Evolutionary conservation across 306 rosid species (phyloP), one percentile per base, ranked within the genome.

Genomic region (Cucumis hystrix): DNA sequence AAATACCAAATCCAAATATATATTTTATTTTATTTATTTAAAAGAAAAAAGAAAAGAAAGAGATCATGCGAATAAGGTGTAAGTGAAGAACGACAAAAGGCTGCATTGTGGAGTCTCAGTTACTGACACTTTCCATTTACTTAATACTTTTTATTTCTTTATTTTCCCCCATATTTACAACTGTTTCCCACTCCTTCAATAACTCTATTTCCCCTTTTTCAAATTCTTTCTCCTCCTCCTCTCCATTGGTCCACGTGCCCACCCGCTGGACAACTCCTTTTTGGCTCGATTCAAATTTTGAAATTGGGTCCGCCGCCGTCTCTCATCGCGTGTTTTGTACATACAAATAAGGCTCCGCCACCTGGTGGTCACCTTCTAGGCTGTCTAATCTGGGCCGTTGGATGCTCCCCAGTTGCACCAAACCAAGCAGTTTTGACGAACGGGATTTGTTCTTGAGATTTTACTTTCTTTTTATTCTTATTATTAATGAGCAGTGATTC

Each of bases 51-150:
- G 21, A 10, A 59, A 21, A 23, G 6, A 6, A 1, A 64, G 8
- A 37, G 23, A 64, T 35, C 71, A 64, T 64, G 71, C 49, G 71
- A 64, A 64, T 9, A 64, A 64, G 71, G 49, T 64, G 71, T 17
- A 33, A 63, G 4, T 63, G 43, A 63, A 63, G 21, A 63, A 33
- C 43, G 69, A 63, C 49, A 64, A 60, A 60, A 60, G 65, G 9
- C 65, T 60, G 65, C 71, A 64, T 23, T 4, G 71, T 64, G 71
- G 71, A 64, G 71, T 64, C 49, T 64, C 71, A 64, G 71, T 64
- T 7, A 64, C 71, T 64, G 71, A 64, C 71, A 64, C 15, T 33
- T 1, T 37, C 49, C 1, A 60, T 21, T 55, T 55, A 55, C 12
- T 55, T 17, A 3, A 33, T 2, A 2, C 0, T 5, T 33, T 33